Conservation (phyloP, 345 rosid species). For the Bretschneidera sinensis region DNA sequence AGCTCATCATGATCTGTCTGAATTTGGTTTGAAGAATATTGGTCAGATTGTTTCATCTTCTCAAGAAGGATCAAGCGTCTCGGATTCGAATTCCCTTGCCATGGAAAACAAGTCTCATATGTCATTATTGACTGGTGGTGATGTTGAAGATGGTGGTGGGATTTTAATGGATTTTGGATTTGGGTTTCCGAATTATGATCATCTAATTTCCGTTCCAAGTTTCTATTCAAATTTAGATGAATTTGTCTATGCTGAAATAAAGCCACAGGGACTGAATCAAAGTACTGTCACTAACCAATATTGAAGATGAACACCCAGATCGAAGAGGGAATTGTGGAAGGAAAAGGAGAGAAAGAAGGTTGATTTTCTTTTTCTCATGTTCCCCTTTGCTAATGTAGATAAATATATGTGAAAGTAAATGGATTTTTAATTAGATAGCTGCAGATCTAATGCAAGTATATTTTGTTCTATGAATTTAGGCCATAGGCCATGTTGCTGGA, state of each 20-base stretch:
- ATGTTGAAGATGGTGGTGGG: slow-evolving; percentile 7
- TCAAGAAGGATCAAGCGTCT: slow-evolving; percentile 26
- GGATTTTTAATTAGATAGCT: no score
- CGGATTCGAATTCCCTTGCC: slow-evolving; percentile 25
- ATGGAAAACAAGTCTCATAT: slow-evolving; percentile 15
- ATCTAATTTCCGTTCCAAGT: slow-evolving; percentile 6
- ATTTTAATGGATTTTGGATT: slow-evolving; percentile 23
- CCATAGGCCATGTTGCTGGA: no score
- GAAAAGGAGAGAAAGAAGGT: neutral
- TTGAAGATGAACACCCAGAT: neutral
- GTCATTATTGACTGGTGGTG: slow-evolving; percentile 13
- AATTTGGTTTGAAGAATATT: slow-evolving; percentile 7
- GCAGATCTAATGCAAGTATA: no score
- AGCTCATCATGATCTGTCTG: slow-evolving; percentile 2
- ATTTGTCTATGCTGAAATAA: slow-evolving; percentile 20
- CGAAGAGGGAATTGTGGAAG: neutral
- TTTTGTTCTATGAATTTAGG: no score
- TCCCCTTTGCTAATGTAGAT: slow-evolving; percentile 1
- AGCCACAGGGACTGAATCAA: slow-evolving; percentile 17
- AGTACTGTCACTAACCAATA: slow-evolving; percentile 21
- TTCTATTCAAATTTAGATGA: slow-evolving; percentile 16
- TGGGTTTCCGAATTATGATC: slow-evolving; percentile 6
- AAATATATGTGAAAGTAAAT: no score
- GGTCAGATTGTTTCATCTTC: slow-evolving; percentile 10
- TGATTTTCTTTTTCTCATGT: no score